A percentile compares a stretch with the other conserved stretches of the same genome.
Evolutionary conservation across 2,329 filamentous ascomycete genomes (phyloP).

Genomic region (Phyllosticta capitalensis): DNA sequence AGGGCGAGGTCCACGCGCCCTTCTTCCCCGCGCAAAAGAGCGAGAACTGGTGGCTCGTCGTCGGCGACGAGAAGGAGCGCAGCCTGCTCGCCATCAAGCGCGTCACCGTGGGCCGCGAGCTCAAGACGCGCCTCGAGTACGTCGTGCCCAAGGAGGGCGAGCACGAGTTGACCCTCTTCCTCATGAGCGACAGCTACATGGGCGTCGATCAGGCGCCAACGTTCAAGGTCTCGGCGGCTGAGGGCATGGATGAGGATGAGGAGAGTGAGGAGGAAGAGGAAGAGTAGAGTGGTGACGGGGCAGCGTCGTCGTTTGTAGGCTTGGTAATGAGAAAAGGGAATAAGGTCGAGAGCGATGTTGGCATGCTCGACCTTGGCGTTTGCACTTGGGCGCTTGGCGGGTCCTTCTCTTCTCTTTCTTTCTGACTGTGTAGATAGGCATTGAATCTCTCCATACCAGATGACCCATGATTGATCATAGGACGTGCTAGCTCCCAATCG

Average conservation of each 20-base stretch:
- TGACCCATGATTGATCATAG: too few relatives aligned
- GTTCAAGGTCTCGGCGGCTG: conserved; percentile 75
- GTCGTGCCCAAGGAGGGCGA: conserved; percentile 75
- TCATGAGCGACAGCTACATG: conserved; percentile 96
- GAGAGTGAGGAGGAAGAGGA: conserved; percentile 69
- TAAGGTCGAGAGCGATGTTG: too few relatives aligned
- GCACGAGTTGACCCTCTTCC: conserved; percentile 79
- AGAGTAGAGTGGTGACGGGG: too few relatives aligned
- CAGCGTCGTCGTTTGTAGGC: too few relatives aligned
- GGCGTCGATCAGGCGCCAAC: conserved; percentile 93
- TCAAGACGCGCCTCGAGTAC: conserved; percentile 77
- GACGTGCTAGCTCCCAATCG: too few relatives aligned
- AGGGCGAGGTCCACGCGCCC: conserved; percentile 82
- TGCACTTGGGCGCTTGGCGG: too few relatives aligned
- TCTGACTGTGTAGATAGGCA: too few relatives aligned
- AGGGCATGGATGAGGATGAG: conserved; percentile 91
- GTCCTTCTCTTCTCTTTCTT: too few relatives aligned
- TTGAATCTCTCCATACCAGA: too few relatives aligned
- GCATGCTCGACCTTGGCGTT: too few relatives aligned
- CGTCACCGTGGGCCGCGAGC: conserved; percentile 70
- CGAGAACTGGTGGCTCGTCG: conserved; percentile 98
- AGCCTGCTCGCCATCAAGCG: conserved; percentile 88
- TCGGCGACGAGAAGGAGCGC: conserved; percentile 84
- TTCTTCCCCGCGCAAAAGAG: conserved; percentile 89
- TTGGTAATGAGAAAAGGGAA: too few relatives aligned